phyloP scores from a whole-genome alignment of 2,329 filamentous ascomycete genomes.

The Ophiosphaerella narmari region DNA sequence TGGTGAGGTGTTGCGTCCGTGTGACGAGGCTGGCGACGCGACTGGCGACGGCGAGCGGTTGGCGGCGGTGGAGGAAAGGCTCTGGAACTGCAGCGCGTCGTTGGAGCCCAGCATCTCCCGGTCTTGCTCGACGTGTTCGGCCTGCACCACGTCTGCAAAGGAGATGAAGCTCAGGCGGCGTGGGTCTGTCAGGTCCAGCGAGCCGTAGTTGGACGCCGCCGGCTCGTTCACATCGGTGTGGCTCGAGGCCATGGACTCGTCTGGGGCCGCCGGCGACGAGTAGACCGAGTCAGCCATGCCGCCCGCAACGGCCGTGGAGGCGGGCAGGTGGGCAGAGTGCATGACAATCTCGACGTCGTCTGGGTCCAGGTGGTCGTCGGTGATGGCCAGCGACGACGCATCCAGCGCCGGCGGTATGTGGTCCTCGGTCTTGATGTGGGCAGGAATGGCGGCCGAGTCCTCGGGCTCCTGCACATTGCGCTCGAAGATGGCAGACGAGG shows the following conservation, averaged over 20 bases:
- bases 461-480: conserved; percentile 86
- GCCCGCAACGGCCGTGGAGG: conserved; percentile 64
- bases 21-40: conserved; percentile 76
- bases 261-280: conserved; percentile 37
- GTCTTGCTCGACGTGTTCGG: conserved; percentile 72
- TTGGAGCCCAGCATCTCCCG: conserved; percentile 45
- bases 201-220: conserved; percentile 79
- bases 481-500: conserved; percentile 82
- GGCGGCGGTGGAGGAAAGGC: conserved; percentile 63
- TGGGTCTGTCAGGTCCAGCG: conserved; percentile 76
- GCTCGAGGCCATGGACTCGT: conserved; percentile 32
- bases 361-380: conserved; percentile 80
- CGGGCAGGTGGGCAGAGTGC: conserved; percentile 81
- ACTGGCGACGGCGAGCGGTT: conserved; percentile 78
- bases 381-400: conserved; percentile 89
- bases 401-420: conserved; percentile 90
- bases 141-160: conserved; percentile 92
- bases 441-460: conserved; percentile 82
- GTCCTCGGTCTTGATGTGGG: conserved; percentile 93
- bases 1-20: conserved; percentile 70
- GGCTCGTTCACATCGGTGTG: conserved; percentile 33
- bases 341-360: conserved; percentile 93
- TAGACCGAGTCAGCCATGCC: conserved; percentile 42
- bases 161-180: conserved; percentile 92
- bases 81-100: conserved; percentile 72